Percentiles rank a stretch among this genome's conserved stretches.
Conservation (phyloP, 2,329 filamentous ascomycete species). For the Aschersonia sp. region DNA sequence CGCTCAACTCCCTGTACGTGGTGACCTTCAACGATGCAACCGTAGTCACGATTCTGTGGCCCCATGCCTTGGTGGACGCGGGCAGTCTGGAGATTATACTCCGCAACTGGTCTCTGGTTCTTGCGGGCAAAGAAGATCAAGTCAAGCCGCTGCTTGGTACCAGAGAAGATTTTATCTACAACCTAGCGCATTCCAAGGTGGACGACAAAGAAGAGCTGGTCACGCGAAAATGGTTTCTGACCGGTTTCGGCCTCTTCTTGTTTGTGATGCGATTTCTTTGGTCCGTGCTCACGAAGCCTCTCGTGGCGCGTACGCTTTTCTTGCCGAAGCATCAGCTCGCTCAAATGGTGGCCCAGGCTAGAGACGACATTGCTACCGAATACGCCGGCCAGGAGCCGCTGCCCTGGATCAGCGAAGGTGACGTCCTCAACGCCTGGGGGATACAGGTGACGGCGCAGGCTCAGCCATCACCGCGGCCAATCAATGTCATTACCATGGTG, state of each 20-base stretch:
- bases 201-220: not conserved
- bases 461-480: conserved; percentile 7
- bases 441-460: conserved; percentile 9
- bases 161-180: conserved; percentile 20
- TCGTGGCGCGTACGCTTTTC: conserved; percentile 23
- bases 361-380: conserved; percentile 13
- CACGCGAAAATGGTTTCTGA: conserved; percentile 10
- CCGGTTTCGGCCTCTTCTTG: conserved; percentile 11
- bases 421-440: conserved; percentile 28
- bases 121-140: conserved; percentile 26
- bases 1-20: conserved; percentile 32
- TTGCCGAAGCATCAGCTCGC: conserved; percentile 18
- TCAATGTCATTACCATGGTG: conserved; percentile 11
- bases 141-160: conserved; percentile 20
- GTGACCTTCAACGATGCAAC: conserved; percentile 34
- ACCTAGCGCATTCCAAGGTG: not conserved
- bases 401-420: conserved; percentile 29
- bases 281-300: conserved; percentile 15
- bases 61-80: conserved; percentile 32
- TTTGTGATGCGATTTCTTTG: conserved; percentile 20
- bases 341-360: conserved; percentile 16
- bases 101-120: conserved; percentile 27
- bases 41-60: conserved; percentile 28
- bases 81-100: conserved; percentile 27
- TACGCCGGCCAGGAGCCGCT: not conserved